phyloP scores from a whole-genome alignment of 2,329 filamentous ascomycete species.

The Hawksworthiomyces lignivorus region DNA sequence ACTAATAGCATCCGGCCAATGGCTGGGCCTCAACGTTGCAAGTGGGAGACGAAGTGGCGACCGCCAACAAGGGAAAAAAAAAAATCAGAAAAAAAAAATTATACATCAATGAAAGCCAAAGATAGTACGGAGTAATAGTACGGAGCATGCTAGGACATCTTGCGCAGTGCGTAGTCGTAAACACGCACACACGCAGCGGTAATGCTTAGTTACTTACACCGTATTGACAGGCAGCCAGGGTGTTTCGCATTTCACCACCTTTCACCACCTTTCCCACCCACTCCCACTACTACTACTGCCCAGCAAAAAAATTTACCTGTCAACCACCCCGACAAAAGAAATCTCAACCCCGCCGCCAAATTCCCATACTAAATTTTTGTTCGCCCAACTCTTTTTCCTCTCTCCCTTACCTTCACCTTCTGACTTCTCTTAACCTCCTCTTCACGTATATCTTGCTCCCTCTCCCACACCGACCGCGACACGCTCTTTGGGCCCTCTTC shows the following conservation, averaged over 20 bases:
- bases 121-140: too few species aligned
- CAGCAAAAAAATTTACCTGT: conserved; percentile 18
- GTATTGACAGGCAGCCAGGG: too few species aligned
- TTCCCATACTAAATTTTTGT: conserved; percentile 10
- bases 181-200: too few species aligned
- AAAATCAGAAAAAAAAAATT: conserved; percentile 1
- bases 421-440: conserved; percentile 7
- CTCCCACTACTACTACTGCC: too few species aligned
- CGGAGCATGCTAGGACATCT: too few species aligned
- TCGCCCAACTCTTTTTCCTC: conserved; percentile 8
- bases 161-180: too few species aligned
- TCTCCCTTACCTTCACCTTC: conserved; percentile 15
- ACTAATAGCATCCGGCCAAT: conserved; percentile 5
- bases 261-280: conserved; percentile 11
- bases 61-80: conserved; percentile 8
- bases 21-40: conserved; percentile 7
- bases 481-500: too few species aligned
- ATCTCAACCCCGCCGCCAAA: conserved; percentile 17
- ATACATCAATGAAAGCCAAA: too few species aligned
- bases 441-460: background rate
- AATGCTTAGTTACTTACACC: too few species aligned
- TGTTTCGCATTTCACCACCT: conserved; percentile 4
- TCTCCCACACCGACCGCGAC: background rate
- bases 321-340: conserved; percentile 6
- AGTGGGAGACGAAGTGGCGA: conserved; percentile 10